Base-by-base conservation (phyloP, 2,329 filamentous ascomycete species). In the Diaporthe helianthi region DNA sequence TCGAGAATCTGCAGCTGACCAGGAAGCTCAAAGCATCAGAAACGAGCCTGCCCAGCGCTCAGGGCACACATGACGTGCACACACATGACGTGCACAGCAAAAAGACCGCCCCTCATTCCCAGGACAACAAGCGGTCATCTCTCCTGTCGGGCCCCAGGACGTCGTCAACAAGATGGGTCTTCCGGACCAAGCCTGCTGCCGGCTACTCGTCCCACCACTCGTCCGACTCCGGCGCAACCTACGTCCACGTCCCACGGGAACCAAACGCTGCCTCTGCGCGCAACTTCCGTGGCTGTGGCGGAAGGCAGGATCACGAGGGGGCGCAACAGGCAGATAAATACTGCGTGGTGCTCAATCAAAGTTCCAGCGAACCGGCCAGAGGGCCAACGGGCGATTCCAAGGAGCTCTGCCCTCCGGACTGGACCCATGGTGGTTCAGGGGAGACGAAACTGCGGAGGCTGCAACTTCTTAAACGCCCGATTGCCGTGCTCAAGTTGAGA, bases 301-400 rank as follows among this genome's bases (percentile, higher is more conserved):
- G 19, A 17, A 36, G 24, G 36, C 31, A 65, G 47, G 38, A 65
- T 41, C 38, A 24, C 8, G 63, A 33, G n/a, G n/a, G 15, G 29
- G 6, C 41, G 9, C 29, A 36, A 7, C 41, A 51, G 1, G 24
- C 29, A 38, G 44, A 41, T n/a, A 54, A 24, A 54, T 36, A 55
- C 38, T 38, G 44, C 41, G 26, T 41, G 63, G 53, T 44, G 36
- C n/a, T 69, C n/a, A 64, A 69, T 19, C 36, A 60, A 17, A 22
- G 22, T 4, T 51, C 61, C 36, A 49, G 54, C n/a, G 53, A 66
- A 24, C 24, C 29, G n/a, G 68, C 26, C 4, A 26, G 55, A 6
- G 52, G 44, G 41, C 49, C 53, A 7, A 24, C 24, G 2, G 69
- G 54, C 3, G 29, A 55, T n/a, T 6, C 19, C 10, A 26, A 58